Conservation (phyloP, 75 land plant species). For the Pinus taeda region DNA sequence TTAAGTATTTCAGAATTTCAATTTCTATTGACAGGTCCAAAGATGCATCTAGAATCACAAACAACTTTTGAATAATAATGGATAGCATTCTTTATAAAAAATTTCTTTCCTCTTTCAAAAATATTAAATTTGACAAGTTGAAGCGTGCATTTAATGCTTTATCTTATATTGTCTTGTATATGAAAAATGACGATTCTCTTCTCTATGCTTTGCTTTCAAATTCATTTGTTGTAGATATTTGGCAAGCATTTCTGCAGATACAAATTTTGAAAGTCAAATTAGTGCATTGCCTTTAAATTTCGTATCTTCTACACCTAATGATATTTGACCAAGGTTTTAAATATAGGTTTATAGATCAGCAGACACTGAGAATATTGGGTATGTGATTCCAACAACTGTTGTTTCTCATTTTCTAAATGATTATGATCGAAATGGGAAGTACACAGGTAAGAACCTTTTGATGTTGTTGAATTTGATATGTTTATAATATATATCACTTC, state of each 20-base stretch:
- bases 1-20: no score
- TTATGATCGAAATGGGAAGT: slow-evolving; percentile 80
- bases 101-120: not conserved
- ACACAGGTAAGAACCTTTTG: slow-evolving; percentile 61
- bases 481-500: not conserved
- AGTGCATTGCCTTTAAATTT: not conserved
- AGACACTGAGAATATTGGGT: slow-evolving; percentile 96
- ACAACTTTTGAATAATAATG: not conserved
- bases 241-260: not conserved
- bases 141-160: not conserved
- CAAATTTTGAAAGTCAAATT: not conserved
- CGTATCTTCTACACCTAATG: not conserved
- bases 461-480: not conserved
- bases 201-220: not conserved
- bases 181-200: not conserved
- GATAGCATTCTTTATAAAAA: no score
- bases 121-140: not conserved
- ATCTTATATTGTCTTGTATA: not conserved
- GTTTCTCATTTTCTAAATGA: slow-evolving; percentile 90
- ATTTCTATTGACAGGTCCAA: no score
- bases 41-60: not conserved
- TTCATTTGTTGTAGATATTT: not conserved
- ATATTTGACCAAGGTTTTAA: not conserved
- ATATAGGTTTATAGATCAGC: slow-evolving; percentile 74
- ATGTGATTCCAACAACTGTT: slow-evolving; percentile 94